Evolutionary conservation across 2,329 filamentous ascomycete genomes (phyloP).

Genomic region (Alternaria dauci): DNA sequence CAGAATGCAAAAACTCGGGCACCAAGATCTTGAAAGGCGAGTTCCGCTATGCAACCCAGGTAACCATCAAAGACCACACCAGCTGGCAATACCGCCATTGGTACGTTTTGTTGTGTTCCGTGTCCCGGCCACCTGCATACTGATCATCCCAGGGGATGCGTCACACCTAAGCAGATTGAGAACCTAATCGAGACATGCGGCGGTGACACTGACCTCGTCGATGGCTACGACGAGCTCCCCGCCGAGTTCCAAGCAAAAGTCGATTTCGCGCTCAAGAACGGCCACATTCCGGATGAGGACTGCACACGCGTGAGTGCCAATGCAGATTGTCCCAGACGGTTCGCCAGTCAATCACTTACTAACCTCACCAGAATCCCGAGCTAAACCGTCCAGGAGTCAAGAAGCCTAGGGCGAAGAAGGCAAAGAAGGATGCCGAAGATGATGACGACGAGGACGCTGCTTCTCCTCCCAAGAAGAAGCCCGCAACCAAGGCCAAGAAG

Average conservation of each 20-base stretch:
- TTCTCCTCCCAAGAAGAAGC: constrained; percentile 53
- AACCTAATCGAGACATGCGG: constrained; percentile 69
- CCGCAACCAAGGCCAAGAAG: constrained; percentile 41
- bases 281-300: constrained; percentile 83
- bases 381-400: constrained; percentile 74
- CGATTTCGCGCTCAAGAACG: constrained; percentile 73
- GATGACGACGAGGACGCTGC: constrained; percentile 33
- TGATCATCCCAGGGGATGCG: constrained; percentile 75
- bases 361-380: constrained; percentile 69
- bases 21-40: constrained; percentile 76
- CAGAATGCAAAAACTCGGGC: constrained; percentile 74
- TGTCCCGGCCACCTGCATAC: neutral
- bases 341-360: constrained; percentile 45
- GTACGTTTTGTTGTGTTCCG: constrained; percentile 59
- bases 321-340: neutral
- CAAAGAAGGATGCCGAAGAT: constrained; percentile 33
- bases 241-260: constrained; percentile 77
- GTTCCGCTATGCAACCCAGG: constrained; percentile 77
- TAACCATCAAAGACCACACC: constrained; percentile 68
- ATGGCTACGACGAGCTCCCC: constrained; percentile 81
- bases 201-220: constrained; percentile 71
- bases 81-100: constrained; percentile 86
- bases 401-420: constrained; percentile 43
- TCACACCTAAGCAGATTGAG: constrained; percentile 76
- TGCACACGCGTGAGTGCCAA: constrained; percentile 79